Base-by-base conservation (phyloP, 108 stramenopile species). In the Cyclotella kingstonii region DNA sequence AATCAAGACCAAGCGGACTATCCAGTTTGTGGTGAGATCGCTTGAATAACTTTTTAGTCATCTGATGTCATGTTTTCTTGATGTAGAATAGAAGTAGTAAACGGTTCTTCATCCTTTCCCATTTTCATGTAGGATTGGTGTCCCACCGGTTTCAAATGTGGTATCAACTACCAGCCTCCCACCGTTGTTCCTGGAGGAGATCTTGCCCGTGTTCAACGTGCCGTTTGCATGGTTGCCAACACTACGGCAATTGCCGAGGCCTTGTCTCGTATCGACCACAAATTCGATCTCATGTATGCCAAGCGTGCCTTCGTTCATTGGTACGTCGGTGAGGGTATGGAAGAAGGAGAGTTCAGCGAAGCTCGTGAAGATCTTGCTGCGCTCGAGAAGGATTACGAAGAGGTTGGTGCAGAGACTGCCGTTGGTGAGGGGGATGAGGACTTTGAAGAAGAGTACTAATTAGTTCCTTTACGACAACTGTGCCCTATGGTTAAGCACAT, bases 201-300 rank as follows among this genome's bases (percentile, higher is more conserved):
- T 61, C 76, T 96, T 62, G 93, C 96, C 34, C 87, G 88, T 55
- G 94, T 96, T 58, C 93, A 96, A 83, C 95, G 98, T 61, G 96
- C 97, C 35, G 96, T 97, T 35, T 97, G 97, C 79, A 99, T 99
- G 98, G 96, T 99, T 68, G 95, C 97, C 81, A 99, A 99, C 91
- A 99, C 97, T 64, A 99, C 97, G 40, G 98, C 98, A 70, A 97
- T 98, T 77, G 98, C 94, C 50, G 98, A 97, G 84, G 96, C 95
- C 21, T 82, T 97, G 26, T 88, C 87, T 21, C 95, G 97, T 77
- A 98, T 99, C 56, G 97, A 99, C 69, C 97, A 98, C 95, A 91
- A 99, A 94, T 99, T 99, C 86, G 98, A 99, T 82, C 93, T 98
- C 54, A 99, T 99, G 98, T 99, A 99, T 78, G 96, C 96, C 89